phyloP scores from a whole-genome alignment of 306 rosid genomes.

The Sophora flavescens region DNA sequence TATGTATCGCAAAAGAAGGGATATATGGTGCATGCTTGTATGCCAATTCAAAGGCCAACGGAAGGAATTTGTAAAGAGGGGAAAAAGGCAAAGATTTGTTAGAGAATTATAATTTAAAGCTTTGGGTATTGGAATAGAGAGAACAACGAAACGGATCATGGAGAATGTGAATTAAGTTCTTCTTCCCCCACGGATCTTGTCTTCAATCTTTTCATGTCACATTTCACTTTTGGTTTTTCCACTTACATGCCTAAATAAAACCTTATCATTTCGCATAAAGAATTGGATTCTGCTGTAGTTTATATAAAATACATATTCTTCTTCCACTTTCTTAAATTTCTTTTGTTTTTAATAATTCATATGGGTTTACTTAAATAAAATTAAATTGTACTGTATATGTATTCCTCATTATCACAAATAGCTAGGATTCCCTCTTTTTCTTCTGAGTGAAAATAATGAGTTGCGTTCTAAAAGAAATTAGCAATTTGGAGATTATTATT shows the following conservation, averaged over 20 bases:
- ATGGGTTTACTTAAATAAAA: slow-evolving; percentile 5
- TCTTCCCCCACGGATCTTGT: slow-evolving; percentile 43
- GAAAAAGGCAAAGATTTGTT: background rate
- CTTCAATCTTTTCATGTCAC: slow-evolving; percentile 53
- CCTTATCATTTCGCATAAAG: slow-evolving; percentile 55
- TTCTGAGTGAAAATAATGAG: slow-evolving; percentile 6
- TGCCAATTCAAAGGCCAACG: slow-evolving; percentile 8
- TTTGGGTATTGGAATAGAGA: slow-evolving; percentile 37
- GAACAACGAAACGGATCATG: slow-evolving; percentile 45
- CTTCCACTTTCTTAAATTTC: slow-evolving; percentile 41
- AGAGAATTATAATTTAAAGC: slow-evolving; percentile 13
- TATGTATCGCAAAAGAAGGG: background rate
- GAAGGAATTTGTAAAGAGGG: slow-evolving; percentile 18
- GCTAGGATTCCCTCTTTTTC: background rate
- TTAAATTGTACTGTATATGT: background rate
- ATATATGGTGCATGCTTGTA: slow-evolving; percentile 24
- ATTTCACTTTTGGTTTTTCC: slow-evolving; percentile 43
- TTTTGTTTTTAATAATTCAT: background rate
- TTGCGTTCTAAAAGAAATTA: slow-evolving; percentile 5
- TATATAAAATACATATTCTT: slow-evolving; percentile 45
- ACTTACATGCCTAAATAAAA: slow-evolving; percentile 45
- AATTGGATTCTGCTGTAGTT: slow-evolving; percentile 43
- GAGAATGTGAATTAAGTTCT: slow-evolving; percentile 60
- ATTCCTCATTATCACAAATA: slow-evolving; percentile 33
- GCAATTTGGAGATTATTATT: slow-evolving; percentile 20